phyloP scores from a whole-genome alignment of 352 stramenopile species.

The Phytopythium ostracodes region DNA sequence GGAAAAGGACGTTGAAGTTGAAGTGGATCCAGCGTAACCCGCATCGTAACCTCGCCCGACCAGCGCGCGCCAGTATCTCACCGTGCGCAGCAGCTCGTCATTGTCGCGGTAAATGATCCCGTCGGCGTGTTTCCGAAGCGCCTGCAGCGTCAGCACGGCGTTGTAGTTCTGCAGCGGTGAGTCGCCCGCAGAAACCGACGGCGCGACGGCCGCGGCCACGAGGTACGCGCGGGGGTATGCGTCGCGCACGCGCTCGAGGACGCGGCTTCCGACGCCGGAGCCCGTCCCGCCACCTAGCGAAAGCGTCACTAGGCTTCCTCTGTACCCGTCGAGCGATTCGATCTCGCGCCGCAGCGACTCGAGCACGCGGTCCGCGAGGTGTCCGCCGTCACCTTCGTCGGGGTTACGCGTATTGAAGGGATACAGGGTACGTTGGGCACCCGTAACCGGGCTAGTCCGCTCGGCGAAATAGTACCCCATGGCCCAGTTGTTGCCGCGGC shows the following conservation, averaged over 20 bases:
- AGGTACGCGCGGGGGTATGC: constrained; percentile 72
- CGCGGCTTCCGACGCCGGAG: constrained; percentile 69
- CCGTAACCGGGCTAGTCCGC: background rate
- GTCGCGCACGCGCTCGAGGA: constrained; percentile 81
- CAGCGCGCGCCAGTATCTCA: constrained; percentile 38
- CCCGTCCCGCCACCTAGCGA: constrained; percentile 82
- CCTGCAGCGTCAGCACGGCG: constrained; percentile 58
- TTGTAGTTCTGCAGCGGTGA: constrained; percentile 89
- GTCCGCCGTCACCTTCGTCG: background rate
- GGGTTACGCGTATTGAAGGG: background rate
- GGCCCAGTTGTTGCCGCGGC: constrained; percentile 87
- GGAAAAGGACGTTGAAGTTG: background rate
- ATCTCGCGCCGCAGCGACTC: constrained; percentile 73
- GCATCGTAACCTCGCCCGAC: background rate
- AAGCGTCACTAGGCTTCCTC: constrained; percentile 74
- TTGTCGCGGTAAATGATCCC: constrained; percentile 85
- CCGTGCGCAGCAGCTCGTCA: constrained; percentile 64
- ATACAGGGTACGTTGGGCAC: background rate
- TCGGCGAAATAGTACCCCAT: constrained; percentile 75
- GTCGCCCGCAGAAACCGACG: constrained; percentile 55
- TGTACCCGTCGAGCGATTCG: constrained; percentile 61
- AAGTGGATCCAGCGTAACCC: background rate
- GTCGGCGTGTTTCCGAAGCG: constrained; percentile 70
- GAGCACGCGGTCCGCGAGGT: constrained; percentile 36
- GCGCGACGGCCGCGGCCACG: constrained; percentile 60